Evolutionary conservation across 257 asterid species (phyloP).

Genomic region (Solanum commersonii): DNA sequence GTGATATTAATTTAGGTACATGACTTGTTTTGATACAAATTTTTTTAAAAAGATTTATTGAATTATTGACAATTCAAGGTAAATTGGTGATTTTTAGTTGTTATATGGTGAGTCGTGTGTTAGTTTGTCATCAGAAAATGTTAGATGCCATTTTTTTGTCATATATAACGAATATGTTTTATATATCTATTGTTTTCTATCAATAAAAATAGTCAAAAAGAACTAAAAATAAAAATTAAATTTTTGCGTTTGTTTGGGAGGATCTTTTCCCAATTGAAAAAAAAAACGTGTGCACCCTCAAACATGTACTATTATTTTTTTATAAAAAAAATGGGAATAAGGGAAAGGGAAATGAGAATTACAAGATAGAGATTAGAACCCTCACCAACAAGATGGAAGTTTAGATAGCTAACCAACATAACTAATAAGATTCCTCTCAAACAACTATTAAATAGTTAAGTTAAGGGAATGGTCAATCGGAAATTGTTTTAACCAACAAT

Average conservation of each 20-base stretch:
- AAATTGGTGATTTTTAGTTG: constrained; percentile 16
- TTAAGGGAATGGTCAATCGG: too few relatives aligned
- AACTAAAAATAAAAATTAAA: constrained; percentile 9
- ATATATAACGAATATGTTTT: background rate
- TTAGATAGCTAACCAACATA: too few relatives aligned
- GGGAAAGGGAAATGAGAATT: background rate
- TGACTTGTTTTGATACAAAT: background rate
- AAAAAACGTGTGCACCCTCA: background rate
- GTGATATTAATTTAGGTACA: background rate
- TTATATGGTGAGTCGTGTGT: background rate
- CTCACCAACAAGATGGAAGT: background rate
- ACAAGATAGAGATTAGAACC: too few relatives aligned
- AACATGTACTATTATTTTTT: too few relatives aligned
- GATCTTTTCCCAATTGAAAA: background rate
- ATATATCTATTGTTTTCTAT: background rate
- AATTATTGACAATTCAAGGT: constrained; percentile 1
- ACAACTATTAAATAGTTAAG: too few relatives aligned
- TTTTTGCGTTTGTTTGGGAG: background rate
- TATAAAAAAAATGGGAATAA: background rate
- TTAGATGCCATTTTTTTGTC: background rate
- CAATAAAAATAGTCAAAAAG: constrained; percentile 5
- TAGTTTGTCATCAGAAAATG: constrained; percentile 15
- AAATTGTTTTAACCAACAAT: too few relatives aligned
- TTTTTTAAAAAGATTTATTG: background rate
- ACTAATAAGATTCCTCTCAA: too few relatives aligned